Base-by-base conservation (phyloP, 495 filamentous ascomycete species). In the Cercophora newfieldiana region DNA sequence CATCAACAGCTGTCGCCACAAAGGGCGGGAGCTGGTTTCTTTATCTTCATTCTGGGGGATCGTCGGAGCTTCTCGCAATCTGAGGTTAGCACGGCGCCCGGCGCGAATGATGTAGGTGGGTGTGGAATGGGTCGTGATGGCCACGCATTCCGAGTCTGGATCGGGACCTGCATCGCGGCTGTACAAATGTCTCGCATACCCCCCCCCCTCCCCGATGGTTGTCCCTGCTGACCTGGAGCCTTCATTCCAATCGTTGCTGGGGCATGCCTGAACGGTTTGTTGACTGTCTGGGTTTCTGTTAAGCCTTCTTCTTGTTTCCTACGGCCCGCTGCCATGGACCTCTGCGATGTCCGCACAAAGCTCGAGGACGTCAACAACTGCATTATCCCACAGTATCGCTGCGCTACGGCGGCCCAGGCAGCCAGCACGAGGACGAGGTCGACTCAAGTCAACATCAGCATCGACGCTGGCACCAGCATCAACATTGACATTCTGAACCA, bases 181-280 rank as follows among this genome's bases (percentile, higher is more conserved):
- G 47, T 74, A 74, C 73, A 75, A 70, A 74, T 75, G 71, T 75
- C 71, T 72, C 56, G 71, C 53, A 72, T 56, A 58, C 60, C 44
- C 59, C 57, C 57, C 62, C 55, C 24, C 47, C 48, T 63, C 59
- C 57, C 21, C 10, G 49, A 31, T 62, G 47, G 33, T 55, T 64
- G 37, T 60, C 33, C 33, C 14, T 60, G 21, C 50, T 53, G 50
- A 24, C 50, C 37, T 30, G 18, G 24, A 37, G 6, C 24, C 31
- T 48, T 31, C 71, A 75, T 73, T 60, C 57, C 60, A 72, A 58
- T 57, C 63, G 73, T 72, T 74, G 69, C 71, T 54, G 64, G 71
- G 68, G 71, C 68, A 70, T 26, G 51, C 51, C 47, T 63, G 59
- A 60, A 49, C 26, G 59, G 53, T 68, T 75, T 75, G 71, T 75